These are phyloP conservation scores for Beauveria asiatica DNA, from an alignment of 2,329 filamentous ascomycete genomes.

Conservation along the genomic window DNA sequence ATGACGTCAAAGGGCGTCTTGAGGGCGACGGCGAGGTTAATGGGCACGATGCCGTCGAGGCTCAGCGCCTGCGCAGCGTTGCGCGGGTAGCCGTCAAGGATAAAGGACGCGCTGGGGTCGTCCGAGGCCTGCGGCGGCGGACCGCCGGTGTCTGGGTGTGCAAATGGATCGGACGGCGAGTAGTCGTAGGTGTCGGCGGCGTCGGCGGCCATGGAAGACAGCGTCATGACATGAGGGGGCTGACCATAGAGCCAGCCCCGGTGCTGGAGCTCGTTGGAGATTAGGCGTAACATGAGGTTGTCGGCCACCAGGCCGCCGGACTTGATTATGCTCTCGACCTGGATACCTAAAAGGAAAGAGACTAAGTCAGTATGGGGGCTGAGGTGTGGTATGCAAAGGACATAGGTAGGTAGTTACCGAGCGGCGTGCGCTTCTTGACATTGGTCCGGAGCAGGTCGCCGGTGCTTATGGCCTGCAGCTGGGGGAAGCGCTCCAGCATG, in stretches of 20 bases:
- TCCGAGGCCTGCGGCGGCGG: slow-evolving; percentile 45
- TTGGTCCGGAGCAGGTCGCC: slow-evolving; percentile 88
- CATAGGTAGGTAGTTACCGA: slow-evolving; percentile 49
- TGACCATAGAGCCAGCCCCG: slow-evolving; percentile 69
- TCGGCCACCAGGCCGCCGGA: slow-evolving; percentile 86
- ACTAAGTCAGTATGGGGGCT: background rate
- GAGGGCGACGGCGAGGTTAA: slow-evolving; percentile 86
- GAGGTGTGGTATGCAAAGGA: slow-evolving; percentile 1
- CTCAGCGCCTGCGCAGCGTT: slow-evolving; percentile 71
- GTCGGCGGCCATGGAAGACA: slow-evolving; percentile 34
- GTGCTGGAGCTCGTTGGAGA: slow-evolving; percentile 76
- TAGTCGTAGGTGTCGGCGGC: slow-evolving; percentile 27
- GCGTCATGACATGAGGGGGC: slow-evolving; percentile 42
- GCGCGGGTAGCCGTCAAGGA: slow-evolving; percentile 92
- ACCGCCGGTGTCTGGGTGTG: slow-evolving; percentile 27
- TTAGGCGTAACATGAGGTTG: slow-evolving; percentile 82
- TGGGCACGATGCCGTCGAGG: slow-evolving; percentile 76
- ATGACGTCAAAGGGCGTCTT: slow-evolving; percentile 81
- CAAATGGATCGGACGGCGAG: slow-evolving; percentile 28
- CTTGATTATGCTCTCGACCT: slow-evolving; percentile 84
- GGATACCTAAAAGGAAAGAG: slow-evolving; percentile 58
- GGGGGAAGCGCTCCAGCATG: slow-evolving; percentile 75
- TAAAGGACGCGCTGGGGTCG: slow-evolving; percentile 74
- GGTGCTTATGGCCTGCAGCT: slow-evolving; percentile 85
- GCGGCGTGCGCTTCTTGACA: slow-evolving; percentile 78